Conservation (phyloP, 345 rosid genomes). For the Isatis tinctoria region DNA sequence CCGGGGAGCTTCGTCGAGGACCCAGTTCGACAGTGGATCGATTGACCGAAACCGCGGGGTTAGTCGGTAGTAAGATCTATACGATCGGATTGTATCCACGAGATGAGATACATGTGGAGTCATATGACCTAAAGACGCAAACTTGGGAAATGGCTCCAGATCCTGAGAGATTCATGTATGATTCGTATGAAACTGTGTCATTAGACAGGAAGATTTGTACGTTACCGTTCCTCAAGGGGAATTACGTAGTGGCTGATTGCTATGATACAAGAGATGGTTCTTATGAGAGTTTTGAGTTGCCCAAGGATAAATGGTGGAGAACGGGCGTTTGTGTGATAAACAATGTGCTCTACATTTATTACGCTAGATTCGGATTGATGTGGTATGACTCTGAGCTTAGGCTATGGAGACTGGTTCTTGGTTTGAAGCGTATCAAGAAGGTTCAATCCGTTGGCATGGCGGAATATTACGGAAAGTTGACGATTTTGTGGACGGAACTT, state of each 20-base stretch:
- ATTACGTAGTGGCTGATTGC: no score
- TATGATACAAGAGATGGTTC: slow-evolving; percentile 18
- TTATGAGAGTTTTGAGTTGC: not conserved
- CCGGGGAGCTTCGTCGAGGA: not conserved
- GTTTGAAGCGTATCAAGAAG: not conserved
- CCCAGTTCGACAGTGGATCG: not conserved
- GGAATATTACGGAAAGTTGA: not conserved
- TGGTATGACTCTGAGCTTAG: not conserved
- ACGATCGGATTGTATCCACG: not conserved
- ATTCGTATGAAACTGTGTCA: not conserved
- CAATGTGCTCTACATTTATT: slow-evolving; percentile 13
- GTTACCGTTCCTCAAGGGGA: no score
- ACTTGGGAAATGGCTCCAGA: not conserved
- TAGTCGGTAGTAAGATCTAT: not conserved
- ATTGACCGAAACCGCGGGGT: not conserved
- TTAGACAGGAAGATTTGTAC: not conserved
- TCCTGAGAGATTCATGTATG: not conserved
- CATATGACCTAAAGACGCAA: not conserved
- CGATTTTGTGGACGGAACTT: not conserved
- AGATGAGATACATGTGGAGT: not conserved
- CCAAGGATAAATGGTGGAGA: not conserved
- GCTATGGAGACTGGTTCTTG: not conserved
- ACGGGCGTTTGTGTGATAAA: not conserved
- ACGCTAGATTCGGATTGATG: not conserved
- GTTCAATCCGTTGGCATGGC: not conserved